These are phyloP conservation scores for Erythrobasidium hasegawianum DNA, from an alignment of 1,284 basidiomycete genomes.

Conservation along the genomic window DNA sequence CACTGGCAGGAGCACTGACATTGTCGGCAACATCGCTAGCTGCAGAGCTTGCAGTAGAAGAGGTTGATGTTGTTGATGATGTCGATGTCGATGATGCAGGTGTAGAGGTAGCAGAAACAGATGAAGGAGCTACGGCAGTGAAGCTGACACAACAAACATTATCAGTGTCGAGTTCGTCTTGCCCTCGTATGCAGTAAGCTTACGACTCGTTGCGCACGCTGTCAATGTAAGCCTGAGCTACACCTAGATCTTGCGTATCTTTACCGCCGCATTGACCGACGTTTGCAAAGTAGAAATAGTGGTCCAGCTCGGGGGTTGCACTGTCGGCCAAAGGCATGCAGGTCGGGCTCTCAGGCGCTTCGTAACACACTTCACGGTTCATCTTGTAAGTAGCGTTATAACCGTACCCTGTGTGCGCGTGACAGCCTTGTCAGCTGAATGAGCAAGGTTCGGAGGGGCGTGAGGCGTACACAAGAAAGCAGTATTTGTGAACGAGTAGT, in stretches of 20 bases:
- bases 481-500: slow-evolving; percentile 39
- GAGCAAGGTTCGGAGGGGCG: too few relatives aligned
- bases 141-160: too few relatives aligned
- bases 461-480: not conserved
- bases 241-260: not conserved
- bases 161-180: too few relatives aligned
- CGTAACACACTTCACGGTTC: slow-evolving; percentile 25
- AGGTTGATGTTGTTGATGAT: too few relatives aligned
- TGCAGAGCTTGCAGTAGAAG: not conserved
- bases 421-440: too few relatives aligned
- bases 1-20: too few relatives aligned
- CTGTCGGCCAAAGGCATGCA: slow-evolving; percentile 15
- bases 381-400: slow-evolving; percentile 22
- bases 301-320: slow-evolving; percentile 13
- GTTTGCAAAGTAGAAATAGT: slow-evolving; percentile 34
- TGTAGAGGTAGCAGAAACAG: too few relatives aligned
- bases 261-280: slow-evolving; percentile 31
- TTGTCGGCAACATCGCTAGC: not conserved
- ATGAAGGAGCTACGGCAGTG: not conserved
- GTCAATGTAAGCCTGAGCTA: slow-evolving; percentile 30
- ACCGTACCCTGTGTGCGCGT: slow-evolving; percentile 7
- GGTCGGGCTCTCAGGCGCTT: slow-evolving; percentile 20
- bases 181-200: too few relatives aligned
- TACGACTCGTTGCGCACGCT: slow-evolving; percentile 1
- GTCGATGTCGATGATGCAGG: too few relatives aligned